Evolutionary conservation across 2,329 filamentous ascomycete species (phyloP), one percentile per base, ranked within the genome.

Genomic region (Phaeosphaeria sp.): DNA sequence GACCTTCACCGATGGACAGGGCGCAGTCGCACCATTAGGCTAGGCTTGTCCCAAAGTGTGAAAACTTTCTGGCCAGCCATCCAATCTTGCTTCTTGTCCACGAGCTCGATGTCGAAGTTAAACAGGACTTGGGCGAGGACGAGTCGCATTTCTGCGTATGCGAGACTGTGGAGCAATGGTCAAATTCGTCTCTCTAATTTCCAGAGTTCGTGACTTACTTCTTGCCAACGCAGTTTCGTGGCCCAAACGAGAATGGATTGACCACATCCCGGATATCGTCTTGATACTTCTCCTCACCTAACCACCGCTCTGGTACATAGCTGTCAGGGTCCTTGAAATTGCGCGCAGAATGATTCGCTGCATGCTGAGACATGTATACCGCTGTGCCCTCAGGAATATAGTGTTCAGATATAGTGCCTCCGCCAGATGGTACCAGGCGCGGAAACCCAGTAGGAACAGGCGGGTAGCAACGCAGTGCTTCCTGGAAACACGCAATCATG

Each of bases 241-340:
- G 69, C 2, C 70, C 71, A 51, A 69, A 71, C 3, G 60, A 65
- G 54, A 74, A 74, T 20, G 71, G 66, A 23, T 72, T 63, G 13
- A 76, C 58, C 0, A 58, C 63, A 1, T 72, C 72, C 18, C 66
- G 63, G 10, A 73, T 74, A 44, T 81, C 79, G 5, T 54, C 52
- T 1, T 47, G 51, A 46, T 75, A 80, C 30, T 67, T 56, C 11
- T 72, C 63, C 22, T 72, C 69, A 1, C 69, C 67, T 3, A 81
- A 57, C 78, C 78, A 82, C 10, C 80, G 60, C 60, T 74, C 72
- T 1, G 72, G 72, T 11, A 59, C 63, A 43, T 59, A 76, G 0
- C 18, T 36, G 9, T 73, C 68, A 0, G 72, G 60, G 18, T 75
- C 63, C 1, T 54, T 58, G 27, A 56, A 74, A 51, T 78, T 72